Percentiles rank a stretch among this genome's conserved stretches.
Evolutionary conservation across 495 filamentous ascomycete genomes (phyloP).

Genomic region (Lindgomyces ingoldianus): DNA sequence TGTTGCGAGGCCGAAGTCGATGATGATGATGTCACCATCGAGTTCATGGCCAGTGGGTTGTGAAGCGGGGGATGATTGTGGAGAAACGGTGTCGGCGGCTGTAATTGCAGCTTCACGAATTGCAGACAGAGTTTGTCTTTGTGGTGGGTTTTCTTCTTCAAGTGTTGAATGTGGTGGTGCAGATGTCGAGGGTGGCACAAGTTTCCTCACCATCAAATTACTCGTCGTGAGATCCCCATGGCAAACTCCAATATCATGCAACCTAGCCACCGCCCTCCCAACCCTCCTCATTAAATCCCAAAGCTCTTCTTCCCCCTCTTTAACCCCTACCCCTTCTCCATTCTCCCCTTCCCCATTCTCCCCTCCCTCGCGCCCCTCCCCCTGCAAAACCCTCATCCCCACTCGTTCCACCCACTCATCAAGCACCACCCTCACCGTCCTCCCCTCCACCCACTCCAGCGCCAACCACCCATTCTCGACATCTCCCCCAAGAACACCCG

Average conservation of each 20-base stretch:
- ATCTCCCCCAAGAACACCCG: conserved; percentile 74
- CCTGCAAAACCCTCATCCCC: conserved; percentile 32
- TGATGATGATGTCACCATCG: conserved; percentile 78
- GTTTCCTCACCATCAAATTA: conserved; percentile 83
- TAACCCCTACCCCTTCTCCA: conserved; percentile 22
- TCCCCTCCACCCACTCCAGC: conserved; percentile 88
- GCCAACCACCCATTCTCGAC: conserved; percentile 76
- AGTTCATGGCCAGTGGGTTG: not conserved
- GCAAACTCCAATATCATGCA: conserved; percentile 81
- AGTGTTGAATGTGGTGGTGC: too few relatives aligned
- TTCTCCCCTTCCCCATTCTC: not conserved
- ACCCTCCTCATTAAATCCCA: conserved; percentile 68
- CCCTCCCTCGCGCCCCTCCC: conserved; percentile 26
- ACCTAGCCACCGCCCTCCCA: conserved; percentile 69
- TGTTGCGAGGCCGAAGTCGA: conserved; percentile 91
- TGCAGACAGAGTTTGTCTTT: conserved; percentile 9
- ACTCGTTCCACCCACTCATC: conserved; percentile 61
- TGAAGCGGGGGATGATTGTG: not conserved
- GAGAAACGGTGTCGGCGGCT: not conserved
- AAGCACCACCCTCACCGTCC: conserved; percentile 64
- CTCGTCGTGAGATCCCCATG: conserved; percentile 98
- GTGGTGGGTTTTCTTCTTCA: too few relatives aligned
- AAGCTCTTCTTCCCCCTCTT: conserved; percentile 45
- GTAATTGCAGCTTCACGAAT: conserved; percentile 18
- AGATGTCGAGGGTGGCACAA: too few relatives aligned